These are phyloP conservation scores for Scleromitrula shiraiana DNA, from an alignment of 2,329 filamentous ascomycete genomes.

Conservation along the genomic window DNA sequence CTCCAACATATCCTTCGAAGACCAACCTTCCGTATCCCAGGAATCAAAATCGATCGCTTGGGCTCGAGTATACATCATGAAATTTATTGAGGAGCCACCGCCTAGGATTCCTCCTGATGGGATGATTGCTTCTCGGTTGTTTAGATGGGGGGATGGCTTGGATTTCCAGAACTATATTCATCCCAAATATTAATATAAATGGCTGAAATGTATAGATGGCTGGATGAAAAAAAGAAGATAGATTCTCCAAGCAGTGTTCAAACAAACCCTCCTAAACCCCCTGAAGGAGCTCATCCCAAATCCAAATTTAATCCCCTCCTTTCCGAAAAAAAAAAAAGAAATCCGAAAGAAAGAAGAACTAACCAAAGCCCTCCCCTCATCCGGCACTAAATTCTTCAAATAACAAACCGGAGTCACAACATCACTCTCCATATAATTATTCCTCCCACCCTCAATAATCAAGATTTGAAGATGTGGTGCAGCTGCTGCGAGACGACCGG, in stretches of 20 bases:
- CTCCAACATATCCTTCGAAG: constrained; percentile 42
- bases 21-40: constrained; percentile 46
- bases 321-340: not conserved
- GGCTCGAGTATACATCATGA: constrained; percentile 44
- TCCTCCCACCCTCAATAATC: constrained; percentile 45
- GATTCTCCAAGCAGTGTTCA: too few relatives aligned
- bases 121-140: constrained; percentile 36
- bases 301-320: not conserved
- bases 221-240: too few relatives aligned
- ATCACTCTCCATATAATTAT: constrained; percentile 34
- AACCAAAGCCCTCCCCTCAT: constrained; percentile 37
- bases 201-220: too few relatives aligned
- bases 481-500: constrained; percentile 42
- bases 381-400: constrained; percentile 38
- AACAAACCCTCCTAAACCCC: not conserved
- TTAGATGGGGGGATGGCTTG: constrained; percentile 38
- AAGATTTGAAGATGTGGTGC: constrained; percentile 42
- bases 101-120: constrained; percentile 45
- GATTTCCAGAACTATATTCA: constrained; percentile 41
- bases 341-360: not conserved
- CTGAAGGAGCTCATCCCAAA: not conserved
- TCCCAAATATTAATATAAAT: not conserved
- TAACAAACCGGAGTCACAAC: constrained; percentile 30
- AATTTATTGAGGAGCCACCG: constrained; percentile 53
- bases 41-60: constrained; percentile 42